These are phyloP conservation scores for Apiospora arundinis DNA, from an alignment of 2,329 filamentous ascomycete species.

Conservation along the genomic window DNA sequence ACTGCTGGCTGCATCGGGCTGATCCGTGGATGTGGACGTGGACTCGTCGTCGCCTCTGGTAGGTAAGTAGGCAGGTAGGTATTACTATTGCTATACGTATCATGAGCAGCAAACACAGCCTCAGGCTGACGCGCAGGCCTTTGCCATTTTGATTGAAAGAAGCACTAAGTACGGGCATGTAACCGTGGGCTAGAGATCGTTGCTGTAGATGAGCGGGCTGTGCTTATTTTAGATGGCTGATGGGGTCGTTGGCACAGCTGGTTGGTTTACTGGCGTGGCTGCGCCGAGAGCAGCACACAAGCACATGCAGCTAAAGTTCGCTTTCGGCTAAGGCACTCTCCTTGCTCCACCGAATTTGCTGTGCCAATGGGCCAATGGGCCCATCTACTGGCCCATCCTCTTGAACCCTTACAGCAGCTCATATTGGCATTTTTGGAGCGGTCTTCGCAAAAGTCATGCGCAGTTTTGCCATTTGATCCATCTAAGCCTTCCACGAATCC, in stretches of 20 bases:
- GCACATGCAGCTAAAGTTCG: conserved; percentile 16
- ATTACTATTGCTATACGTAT: too few relatives aligned
- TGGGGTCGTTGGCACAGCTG: neutral
- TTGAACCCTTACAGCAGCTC: neutral
- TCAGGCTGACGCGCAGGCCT: neutral
- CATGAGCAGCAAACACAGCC: too few relatives aligned
- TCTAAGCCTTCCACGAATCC: conserved; percentile 6
- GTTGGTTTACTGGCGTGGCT: neutral
- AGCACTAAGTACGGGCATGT: neutral
- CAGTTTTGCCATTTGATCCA: neutral
- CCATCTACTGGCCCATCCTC: neutral
- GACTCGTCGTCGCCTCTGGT: too few relatives aligned
- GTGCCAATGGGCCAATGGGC: neutral
- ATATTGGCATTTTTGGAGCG: neutral
- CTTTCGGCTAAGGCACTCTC: neutral
- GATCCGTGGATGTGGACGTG: too few relatives aligned
- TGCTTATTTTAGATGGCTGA: conserved; percentile 31
- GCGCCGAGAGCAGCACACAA: neutral
- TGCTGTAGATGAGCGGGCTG: conserved; percentile 23
- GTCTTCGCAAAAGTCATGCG: conserved; percentile 2
- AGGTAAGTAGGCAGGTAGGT: too few relatives aligned
- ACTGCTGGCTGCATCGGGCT: neutral
- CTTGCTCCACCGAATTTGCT: neutral
- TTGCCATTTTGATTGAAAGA: neutral
- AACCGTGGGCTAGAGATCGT: conserved; percentile 11